Evolutionary conservation across 2,329 filamentous ascomycete genomes (phyloP), one percentile per base, ranked within the genome.

Genomic region (Polychaeton citri): DNA sequence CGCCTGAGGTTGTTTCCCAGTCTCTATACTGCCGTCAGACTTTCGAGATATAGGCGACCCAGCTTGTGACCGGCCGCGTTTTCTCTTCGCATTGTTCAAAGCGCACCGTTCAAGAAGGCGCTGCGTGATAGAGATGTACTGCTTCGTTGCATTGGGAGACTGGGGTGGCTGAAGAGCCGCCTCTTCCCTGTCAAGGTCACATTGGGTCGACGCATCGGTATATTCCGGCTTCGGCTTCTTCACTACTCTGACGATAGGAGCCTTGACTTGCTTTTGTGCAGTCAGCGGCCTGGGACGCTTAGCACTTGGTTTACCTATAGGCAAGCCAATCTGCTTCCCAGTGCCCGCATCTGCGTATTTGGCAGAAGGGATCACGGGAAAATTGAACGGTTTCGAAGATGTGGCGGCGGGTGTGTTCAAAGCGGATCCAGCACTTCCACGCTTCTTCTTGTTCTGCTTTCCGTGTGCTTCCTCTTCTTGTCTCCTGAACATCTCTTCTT

Each of bases 401-500:
- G 57, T 53, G 40, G 61, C 52, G 42, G 61, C 63, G 13, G 68
- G 65, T 26, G 65, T 71, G 34, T 69, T 69, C 35, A 71, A 60
- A 10, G 56, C 62, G 15, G 69, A 71, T 34, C 68, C 68, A 30
- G 64, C 70, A 38, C 65, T 65, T 36, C 69, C 63, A 49, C 76
- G 72, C 44, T 65, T 72, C 51, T 68, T 72, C 53, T 69, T 70
- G 44, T 63, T 67, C 37, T 48, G 46, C 40, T 50, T 50, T 37
- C 66, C 67, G 20, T 64, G 61, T 38, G 68, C 64, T 44, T 72
- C 69, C 40, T 76, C 70, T 46, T 76, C 74, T 42, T 75, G 61
- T 46, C 73, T 67, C 43, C 73, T 67, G 42, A 77, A 77, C 39
- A 76, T 67, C 43, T 71, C 71, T 47, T 78, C 74, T 30, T 72